Evolutionary conservation across 192 early-diverging fungal species (phyloP), one percentile per base, ranked within the genome.

Genomic region (Backusella macrospora): DNA sequence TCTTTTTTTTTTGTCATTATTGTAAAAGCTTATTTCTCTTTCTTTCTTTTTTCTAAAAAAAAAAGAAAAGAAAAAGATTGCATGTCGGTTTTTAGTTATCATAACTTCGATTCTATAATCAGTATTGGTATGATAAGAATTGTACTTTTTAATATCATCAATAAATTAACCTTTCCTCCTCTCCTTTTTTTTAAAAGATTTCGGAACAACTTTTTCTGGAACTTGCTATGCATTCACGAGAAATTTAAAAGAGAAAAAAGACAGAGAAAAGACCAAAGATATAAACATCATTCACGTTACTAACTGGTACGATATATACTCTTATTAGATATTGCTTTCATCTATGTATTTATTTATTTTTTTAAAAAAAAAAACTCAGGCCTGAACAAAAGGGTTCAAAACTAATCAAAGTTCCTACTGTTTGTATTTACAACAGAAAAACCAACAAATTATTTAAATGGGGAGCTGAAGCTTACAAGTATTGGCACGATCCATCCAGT

Each of bases 191-290:
- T 9, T 9, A 59, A 47, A 29, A 68, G 67, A 68, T 47, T 68
- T 68, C 42, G 67, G 67, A 21, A 68, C 67, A 29, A 68, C 67
- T 15, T 68, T 29, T 34, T 68, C 67, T 10, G 67, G 67, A 68
- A 68, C 44, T 23, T 68, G 67, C 15, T 68, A 47, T 47, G 15
- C 67, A 4, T 15, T 34, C 12, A 68, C 42, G 13, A 6, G 3
- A 34, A 43, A 68, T 16, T 15, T 47, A 68, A 29, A 43, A 15
- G 26, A 39, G 10, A 7, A 15, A 43, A 38, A 65, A 39, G 0
- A n/a, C 0, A 40, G 29, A n/a, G 13, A 18, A 5, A 40, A 39
- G 0, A 23, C 26, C 5, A 42, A 14, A 0, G 34, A 65, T 65
- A 16, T 39, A 6, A 44, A 29, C 5, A 44, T 47, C 47, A 47